Conservation (phyloP, 768 basidiomycete genomes). For the Grammothele lineata region DNA sequence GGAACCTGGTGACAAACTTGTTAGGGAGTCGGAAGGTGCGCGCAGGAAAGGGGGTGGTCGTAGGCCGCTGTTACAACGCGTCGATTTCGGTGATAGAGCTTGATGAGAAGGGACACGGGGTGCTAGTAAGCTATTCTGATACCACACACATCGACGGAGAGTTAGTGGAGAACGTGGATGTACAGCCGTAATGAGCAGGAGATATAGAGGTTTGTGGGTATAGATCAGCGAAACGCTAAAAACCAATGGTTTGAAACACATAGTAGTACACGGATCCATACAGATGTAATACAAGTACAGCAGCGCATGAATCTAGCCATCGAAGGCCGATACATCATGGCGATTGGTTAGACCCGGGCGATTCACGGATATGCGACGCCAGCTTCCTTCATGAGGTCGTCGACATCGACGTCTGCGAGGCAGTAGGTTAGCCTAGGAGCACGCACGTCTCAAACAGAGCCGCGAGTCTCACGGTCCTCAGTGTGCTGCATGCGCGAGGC, state of each 20-base stretch:
- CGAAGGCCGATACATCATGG: too few relatives aligned
- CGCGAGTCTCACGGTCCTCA: slow-evolving; percentile 46
- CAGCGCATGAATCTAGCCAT: too few relatives aligned
- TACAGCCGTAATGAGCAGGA: slow-evolving; percentile 7
- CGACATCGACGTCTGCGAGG: slow-evolving; percentile 42
- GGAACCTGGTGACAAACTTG: slow-evolving; percentile 45
- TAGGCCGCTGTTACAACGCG: slow-evolving; percentile 43
- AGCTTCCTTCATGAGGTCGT: slow-evolving; percentile 43
- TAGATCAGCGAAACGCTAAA: too few relatives aligned
- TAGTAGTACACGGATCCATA: too few relatives aligned
- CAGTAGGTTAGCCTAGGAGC: too few relatives aligned
- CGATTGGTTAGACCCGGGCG: too few relatives aligned
- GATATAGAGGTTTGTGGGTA: background rate
- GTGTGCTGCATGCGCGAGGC: slow-evolving; percentile 59
- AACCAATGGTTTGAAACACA: too few relatives aligned
- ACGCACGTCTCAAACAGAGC: too few relatives aligned
- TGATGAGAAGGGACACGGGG: slow-evolving; percentile 31
- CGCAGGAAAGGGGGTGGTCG: slow-evolving; percentile 30
- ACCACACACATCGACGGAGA: slow-evolving; percentile 44
- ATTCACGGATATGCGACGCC: slow-evolving; percentile 32
- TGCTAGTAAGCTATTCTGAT: slow-evolving; percentile 51
- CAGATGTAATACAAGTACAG: too few relatives aligned
- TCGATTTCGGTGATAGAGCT: slow-evolving; percentile 61
- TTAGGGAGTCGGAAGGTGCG: slow-evolving; percentile 36
- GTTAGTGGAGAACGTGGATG: slow-evolving; percentile 51